A percentile compares a stretch with the other conserved stretches of the same genome.
Conservation (phyloP, 1,284 basidiomycete genomes). For the Baeospora myosura region DNA sequence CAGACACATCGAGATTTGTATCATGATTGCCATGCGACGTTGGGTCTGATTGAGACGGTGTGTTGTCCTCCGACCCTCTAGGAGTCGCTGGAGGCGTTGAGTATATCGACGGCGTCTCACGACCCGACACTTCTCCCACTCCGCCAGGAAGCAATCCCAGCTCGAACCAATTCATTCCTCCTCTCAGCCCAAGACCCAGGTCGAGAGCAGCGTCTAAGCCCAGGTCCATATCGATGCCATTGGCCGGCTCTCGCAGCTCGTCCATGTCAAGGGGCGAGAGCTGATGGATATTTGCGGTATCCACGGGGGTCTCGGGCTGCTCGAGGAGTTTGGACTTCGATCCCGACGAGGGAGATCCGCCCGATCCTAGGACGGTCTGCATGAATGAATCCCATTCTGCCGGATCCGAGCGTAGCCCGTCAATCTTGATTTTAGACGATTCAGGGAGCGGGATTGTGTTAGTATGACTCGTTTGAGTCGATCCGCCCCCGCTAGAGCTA, state of each 20-base stretch:
- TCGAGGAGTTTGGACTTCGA: conserved; percentile 11
- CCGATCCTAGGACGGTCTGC: conserved; percentile 29
- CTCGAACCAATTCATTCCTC: conserved; percentile 30
- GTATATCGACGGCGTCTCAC: conserved; percentile 29
- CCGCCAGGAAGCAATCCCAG: conserved; percentile 23
- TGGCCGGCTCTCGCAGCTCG: conserved; percentile 27
- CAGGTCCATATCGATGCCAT: conserved; percentile 26
- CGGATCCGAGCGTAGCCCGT: conserved; percentile 22
- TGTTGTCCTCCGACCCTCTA: conserved; percentile 17
- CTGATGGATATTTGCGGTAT: conserved; percentile 5
- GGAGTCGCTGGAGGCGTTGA: conserved; percentile 24
- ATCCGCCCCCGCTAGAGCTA: conserved; percentile 1
- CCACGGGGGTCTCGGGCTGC: conserved; percentile 9
- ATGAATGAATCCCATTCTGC: conserved; percentile 38
- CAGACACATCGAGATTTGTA: conserved; percentile 12
- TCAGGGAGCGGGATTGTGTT: conserved; percentile 12
- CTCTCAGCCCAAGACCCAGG: conserved; percentile 25
- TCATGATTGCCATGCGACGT: conserved; percentile 23
- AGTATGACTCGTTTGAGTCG: background rate
- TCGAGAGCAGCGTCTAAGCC: conserved; percentile 29
- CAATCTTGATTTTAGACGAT: conserved; percentile 24
- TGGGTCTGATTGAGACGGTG: conserved; percentile 21
- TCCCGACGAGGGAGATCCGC: conserved; percentile 9
- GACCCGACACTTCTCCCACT: conserved; percentile 16
- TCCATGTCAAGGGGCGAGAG: conserved; percentile 14